Evolutionary conservation across 1,284 basidiomycete genomes (phyloP).

Genomic region (Malassezia yamatoensis): DNA sequence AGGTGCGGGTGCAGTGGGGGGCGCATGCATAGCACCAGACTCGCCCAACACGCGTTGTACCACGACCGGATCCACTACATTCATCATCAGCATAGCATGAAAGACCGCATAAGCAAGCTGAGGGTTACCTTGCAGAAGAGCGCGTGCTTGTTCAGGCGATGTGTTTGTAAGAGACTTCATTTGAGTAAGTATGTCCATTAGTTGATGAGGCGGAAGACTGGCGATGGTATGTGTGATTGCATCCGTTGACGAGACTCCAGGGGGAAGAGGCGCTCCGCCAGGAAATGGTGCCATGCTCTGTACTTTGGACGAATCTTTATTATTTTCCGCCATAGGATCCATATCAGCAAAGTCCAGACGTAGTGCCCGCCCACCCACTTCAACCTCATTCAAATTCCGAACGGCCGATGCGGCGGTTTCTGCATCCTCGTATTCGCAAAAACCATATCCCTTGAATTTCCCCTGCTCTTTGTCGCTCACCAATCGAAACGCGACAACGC

Average conservation of each 20-base stretch:
- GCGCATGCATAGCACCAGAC: constrained; percentile 5
- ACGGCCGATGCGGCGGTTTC: constrained; percentile 79
- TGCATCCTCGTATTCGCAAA: constrained; percentile 92
- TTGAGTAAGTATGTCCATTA: constrained; percentile 89
- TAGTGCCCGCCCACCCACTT: constrained; percentile 70
- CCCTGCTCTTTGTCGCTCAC: constrained; percentile 93
- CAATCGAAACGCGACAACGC: constrained; percentile 41
- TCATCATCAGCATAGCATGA: constrained; percentile 85
- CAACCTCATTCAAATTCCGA: constrained; percentile 68
- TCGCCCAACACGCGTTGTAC: constrained; percentile 55
- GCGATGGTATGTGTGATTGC: constrained; percentile 78
- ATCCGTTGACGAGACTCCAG: constrained; percentile 69
- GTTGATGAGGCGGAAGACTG: constrained; percentile 67
- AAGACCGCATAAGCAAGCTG: constrained; percentile 93
- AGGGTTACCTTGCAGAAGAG: constrained; percentile 69
- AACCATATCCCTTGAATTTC: constrained; percentile 91
- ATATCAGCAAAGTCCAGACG: constrained; percentile 63
- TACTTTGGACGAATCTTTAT: constrained; percentile 9
- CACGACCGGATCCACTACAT: constrained; percentile 80
- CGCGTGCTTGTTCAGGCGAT: constrained; percentile 77
- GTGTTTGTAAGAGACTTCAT: constrained; percentile 93
- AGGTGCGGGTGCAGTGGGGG: constrained; percentile 49
- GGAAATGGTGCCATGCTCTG: constrained; percentile 54
- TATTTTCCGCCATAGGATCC: constrained; percentile 39
- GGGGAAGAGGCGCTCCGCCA: constrained; percentile 64